Percentiles rank a stretch among this genome's conserved stretches.
Evolutionary conservation across 768 basidiomycete genomes (phyloP).

Genomic region (Collybia nuda): DNA sequence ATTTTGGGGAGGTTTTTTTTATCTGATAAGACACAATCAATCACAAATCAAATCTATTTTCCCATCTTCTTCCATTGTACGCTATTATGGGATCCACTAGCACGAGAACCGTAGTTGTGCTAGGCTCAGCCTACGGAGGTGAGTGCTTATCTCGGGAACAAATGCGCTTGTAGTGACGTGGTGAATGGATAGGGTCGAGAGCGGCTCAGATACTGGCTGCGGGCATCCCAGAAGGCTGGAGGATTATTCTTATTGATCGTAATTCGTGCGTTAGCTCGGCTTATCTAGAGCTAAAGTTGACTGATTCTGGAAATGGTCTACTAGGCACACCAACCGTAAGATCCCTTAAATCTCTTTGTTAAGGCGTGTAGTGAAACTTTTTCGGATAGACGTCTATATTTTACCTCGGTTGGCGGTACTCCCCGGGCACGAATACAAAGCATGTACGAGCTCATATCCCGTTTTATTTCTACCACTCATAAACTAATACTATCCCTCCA

Average conservation of each 20-base stretch:
- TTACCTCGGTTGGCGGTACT: slow-evolving; percentile 58
- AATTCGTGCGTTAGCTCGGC: slow-evolving; percentile 45
- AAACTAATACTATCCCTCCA: neutral
- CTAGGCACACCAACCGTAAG: slow-evolving; percentile 50
- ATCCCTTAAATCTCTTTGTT: neutral
- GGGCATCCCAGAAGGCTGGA: slow-evolving; percentile 49
- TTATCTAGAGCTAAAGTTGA: neutral
- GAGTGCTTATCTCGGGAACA: slow-evolving; percentile 4
- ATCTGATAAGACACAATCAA: slow-evolving; percentile 2
- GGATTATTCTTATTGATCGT: slow-evolving; percentile 56
- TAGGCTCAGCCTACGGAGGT: slow-evolving; percentile 61
- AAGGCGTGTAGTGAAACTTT: neutral
- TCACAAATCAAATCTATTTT: neutral
- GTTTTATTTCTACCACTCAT: neutral
- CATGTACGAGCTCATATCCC: slow-evolving; percentile 39
- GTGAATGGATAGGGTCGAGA: slow-evolving; percentile 35
- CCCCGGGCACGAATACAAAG: slow-evolving; percentile 64
- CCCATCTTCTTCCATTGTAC: neutral
- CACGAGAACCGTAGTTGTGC: slow-evolving; percentile 44
- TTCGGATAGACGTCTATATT: slow-evolving; percentile 48
- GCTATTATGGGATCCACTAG: slow-evolving; percentile 10
- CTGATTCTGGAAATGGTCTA: neutral
- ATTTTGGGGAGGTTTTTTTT: neutral
- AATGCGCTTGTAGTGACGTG: no score
- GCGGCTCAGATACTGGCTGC: slow-evolving; percentile 50